phyloP scores from a whole-genome alignment of 2,329 filamentous ascomycete species.

The Tolypocladium endophyticum region DNA sequence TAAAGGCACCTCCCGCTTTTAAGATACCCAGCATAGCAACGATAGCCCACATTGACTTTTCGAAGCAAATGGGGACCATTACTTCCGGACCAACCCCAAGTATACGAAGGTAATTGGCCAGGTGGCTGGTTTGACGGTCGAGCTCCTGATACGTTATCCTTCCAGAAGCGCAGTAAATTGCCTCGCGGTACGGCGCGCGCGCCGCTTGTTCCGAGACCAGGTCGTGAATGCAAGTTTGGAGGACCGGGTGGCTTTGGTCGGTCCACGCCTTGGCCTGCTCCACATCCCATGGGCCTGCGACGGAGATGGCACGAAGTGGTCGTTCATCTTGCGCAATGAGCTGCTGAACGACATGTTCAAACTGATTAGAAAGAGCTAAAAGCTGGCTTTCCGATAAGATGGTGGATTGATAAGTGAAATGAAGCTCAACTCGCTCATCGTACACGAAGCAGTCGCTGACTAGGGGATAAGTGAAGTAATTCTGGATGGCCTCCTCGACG shows the following conservation, averaged over 20 bases:
- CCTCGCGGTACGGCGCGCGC: conserved; percentile 18
- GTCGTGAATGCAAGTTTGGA: background rate
- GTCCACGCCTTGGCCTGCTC: background rate
- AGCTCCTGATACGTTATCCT: conserved; percentile 27
- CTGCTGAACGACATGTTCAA: background rate
- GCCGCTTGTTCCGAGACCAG: conserved; percentile 20
- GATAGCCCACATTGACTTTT: conserved; percentile 2
- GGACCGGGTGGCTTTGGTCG: background rate
- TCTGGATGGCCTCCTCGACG: background rate
- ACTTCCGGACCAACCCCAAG: conserved; percentile 7
- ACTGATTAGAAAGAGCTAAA: background rate
- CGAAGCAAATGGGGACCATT: background rate
- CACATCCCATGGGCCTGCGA: background rate
- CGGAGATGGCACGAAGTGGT: background rate
- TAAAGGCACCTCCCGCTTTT: conserved; percentile 6
- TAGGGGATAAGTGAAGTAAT: background rate
- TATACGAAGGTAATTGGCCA: conserved; percentile 1
- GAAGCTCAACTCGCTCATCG: background rate
- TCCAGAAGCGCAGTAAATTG: conserved; percentile 33
- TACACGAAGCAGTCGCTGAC: background rate
- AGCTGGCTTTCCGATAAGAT: background rate
- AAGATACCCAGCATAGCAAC: conserved; percentile 7
- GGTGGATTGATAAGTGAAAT: background rate
- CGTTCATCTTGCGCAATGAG: background rate
- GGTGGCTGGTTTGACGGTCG: background rate